Evolutionary conservation across 2,329 filamentous ascomycete species (phyloP).

Genomic region (Fusarium algeriense): DNA sequence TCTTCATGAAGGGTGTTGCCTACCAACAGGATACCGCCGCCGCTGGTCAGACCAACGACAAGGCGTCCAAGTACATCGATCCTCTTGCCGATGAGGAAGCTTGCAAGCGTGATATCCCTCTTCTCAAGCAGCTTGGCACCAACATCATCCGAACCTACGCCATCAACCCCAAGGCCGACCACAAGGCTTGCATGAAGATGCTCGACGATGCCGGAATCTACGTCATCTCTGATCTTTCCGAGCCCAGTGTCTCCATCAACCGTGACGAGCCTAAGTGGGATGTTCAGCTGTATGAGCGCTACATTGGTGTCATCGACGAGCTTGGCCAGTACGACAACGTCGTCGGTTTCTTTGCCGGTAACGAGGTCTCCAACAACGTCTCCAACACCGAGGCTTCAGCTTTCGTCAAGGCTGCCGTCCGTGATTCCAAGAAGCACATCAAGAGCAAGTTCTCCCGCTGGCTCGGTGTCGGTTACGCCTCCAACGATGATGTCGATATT

Average conservation of each 20-base stretch:
- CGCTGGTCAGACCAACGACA: constrained; percentile 62
- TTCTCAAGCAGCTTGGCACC: constrained; percentile 81
- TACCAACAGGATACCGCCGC: constrained; percentile 86
- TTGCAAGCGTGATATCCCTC: constrained; percentile 89
- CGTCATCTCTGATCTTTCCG: constrained; percentile 89
- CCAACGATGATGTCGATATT: constrained; percentile 90
- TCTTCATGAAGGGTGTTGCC: constrained; percentile 91
- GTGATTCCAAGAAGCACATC: constrained; percentile 96
- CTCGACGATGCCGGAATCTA: constrained; percentile 92
- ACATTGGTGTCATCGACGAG: constrained; percentile 85
- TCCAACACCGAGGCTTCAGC: constrained; percentile 93
- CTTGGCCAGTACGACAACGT: constrained; percentile 88
- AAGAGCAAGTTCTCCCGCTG: constrained; percentile 79
- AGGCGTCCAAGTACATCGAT: constrained; percentile 75
- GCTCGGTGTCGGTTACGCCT: constrained; percentile 94
- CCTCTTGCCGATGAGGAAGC: constrained; percentile 78
- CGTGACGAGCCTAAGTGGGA: constrained; percentile 84
- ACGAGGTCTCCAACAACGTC: constrained; percentile 91
- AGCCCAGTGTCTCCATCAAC: constrained; percentile 87
- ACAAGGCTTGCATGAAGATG: constrained; percentile 85
- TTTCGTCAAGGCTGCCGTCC: constrained; percentile 97
- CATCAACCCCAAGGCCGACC: constrained; percentile 82
- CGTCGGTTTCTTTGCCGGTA: constrained; percentile 98
- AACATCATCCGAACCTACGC: constrained; percentile 97
- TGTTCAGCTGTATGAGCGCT: constrained; percentile 80